Evolutionary conservation across 1,284 basidiomycete genomes (phyloP), one percentile per base, ranked within the genome.

Genomic region (Pyrrhoderma noxium): DNA sequence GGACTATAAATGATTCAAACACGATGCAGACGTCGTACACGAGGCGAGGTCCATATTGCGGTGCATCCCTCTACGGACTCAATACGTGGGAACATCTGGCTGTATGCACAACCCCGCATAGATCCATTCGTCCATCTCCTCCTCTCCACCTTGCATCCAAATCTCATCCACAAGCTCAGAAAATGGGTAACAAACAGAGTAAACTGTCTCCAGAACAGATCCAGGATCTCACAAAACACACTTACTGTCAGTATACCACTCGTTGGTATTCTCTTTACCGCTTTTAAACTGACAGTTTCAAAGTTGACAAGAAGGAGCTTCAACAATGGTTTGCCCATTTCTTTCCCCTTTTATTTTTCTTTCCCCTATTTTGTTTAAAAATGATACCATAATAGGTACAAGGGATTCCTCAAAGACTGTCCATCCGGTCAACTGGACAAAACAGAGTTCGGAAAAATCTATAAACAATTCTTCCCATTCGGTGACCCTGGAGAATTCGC

Each of bases 401-500:
- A 98, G 70, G 95, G 95, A 45, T 99, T 98, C 73, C 82, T 95
- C 65, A 98, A 95, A 71, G 96, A 99, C 71, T 99, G 96, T 68
- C 96, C 96, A 0, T 90, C 92, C 3, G 96, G 96, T 41, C 89
- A 93, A 62, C 82, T 99, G 60, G 91, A 98, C 79, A 96, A 93
- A 77, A 76, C 82, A 51, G 95, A 96, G 68, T 99, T 99, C 70
- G 81, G 88, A 64, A 87, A 90, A 67, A 99, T 99, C 77, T 99
- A 99, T 80, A 93, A 95, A 67, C 95, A 99, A 67, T 96, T 99
- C 86, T 98, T 98, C 77, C 95, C 95, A 21, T 99, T 99, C 64
- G 96, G 96, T 53, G 96, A 99, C 68, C 95, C 96, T 3, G 84
- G 76, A 53, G 90, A 96, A 65, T 99, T 99, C 63, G 93, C 96